phyloP scores from a whole-genome alignment of 257 asterid species.

The Verbascum thapsus region DNA sequence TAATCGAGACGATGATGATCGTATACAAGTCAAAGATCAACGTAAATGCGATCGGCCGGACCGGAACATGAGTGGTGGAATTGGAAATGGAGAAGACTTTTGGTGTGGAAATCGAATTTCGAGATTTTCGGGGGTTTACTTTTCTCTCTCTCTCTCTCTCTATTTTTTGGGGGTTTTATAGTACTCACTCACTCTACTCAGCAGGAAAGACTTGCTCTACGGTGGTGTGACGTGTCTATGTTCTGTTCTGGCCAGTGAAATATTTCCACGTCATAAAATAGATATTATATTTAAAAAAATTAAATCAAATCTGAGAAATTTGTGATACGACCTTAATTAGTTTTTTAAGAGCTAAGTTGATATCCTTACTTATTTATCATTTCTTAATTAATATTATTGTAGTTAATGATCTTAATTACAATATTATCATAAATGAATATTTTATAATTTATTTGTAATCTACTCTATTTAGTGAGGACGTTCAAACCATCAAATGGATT shows the following conservation, averaged over 20 bases:
- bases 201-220: slow-evolving; percentile 12
- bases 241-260: not conserved
- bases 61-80: not conserved
- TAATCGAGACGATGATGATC: not conserved
- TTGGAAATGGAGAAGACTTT: slow-evolving; percentile 24
- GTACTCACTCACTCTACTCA: slow-evolving; percentile 5
- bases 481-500: too few species aligned
- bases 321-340: too few species aligned
- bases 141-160: not conserved
- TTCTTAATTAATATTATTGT: too few species aligned
- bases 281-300: too few species aligned
- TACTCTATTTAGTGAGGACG: too few species aligned
- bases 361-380: too few species aligned
- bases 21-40: slow-evolving; percentile 10
- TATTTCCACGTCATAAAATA: not conserved
- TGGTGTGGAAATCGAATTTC: not conserved
- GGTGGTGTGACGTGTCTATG: not conserved
- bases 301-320: too few species aligned
- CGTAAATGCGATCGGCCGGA: not conserved
- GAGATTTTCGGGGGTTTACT: not conserved
- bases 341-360: too few species aligned
- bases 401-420: too few species aligned
- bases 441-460: too few species aligned
- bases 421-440: too few species aligned
- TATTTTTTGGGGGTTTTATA: not conserved